Base-by-base conservation (phyloP, 139 green algal species). In the Penium margaritaceum region DNA sequence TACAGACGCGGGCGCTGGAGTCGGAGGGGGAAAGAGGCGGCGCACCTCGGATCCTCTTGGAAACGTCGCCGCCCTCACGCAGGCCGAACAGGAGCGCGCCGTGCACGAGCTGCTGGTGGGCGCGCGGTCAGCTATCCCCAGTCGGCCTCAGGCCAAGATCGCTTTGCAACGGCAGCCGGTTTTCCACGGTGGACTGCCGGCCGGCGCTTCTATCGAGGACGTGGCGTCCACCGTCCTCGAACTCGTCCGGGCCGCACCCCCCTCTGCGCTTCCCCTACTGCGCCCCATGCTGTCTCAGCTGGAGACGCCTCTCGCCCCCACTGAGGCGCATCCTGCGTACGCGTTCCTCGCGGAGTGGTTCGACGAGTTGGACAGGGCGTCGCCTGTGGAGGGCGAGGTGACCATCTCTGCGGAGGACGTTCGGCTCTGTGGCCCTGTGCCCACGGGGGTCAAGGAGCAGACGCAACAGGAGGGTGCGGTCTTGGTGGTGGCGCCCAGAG, bases 311-410 rank as follows among this genome's bases (percentile, higher is more conserved):
- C 47, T 75, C 6, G 41, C 67, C 30, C 32, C 27, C 4, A 38
- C 32, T 0, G 32, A 43, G 27, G 36, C 67, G 17, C 39, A 71
- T 71, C 36, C 63, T 7, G 63, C 63, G 9, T 47, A 71, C 41
- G 39, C 12, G 43, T 71, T 71, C 41, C 37, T 71, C 27, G 19
- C 37, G 63, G 63, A 71, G 36, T 71, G 63, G 63, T 71, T 71
- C 12, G 63, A 27, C 33, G 44, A 55, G 43, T 35, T 47, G 12
- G 12, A 71, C 7, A 7, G 7, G 19, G 12, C 35, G 12, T 9
- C 30, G 7, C 9, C 9, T 9, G 55, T 12, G 55, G 55, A 32
- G 12, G 34, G 39, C 29, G n/a, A n/a, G 15, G 35, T 37, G 6
- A 74, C 36, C 17, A 17, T 65, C 12, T 33, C 47, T 21, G 47